Evolutionary conservation across 177 flowering plant genomes (phyloP), one percentile per base, ranked within the genome.

Genomic region (Vitis hybrid): DNA sequence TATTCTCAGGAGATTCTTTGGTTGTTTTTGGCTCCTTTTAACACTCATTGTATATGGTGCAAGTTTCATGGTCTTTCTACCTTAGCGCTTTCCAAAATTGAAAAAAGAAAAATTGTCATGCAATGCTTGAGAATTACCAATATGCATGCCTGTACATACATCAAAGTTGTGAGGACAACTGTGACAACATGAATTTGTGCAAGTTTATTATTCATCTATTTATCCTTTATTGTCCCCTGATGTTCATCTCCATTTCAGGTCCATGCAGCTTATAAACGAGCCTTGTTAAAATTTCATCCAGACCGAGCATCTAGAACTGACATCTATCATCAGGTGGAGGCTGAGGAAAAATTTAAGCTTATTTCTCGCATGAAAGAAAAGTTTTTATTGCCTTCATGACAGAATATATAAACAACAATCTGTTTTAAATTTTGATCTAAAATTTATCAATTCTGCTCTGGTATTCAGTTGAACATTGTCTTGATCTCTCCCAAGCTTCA

Each of bases 341-440:
- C 99, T 11, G 99, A 95, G 80, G 99, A 95, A 76, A 93, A 85
- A 62, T 95, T 95, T 78, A 95, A 95, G 83, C 88, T 95, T 65
- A 84, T 95, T 20, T 84, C 87, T 58, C 89, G 91, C 63, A 83
- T 90, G 87, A 95, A 91, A 83, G 97, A 91, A 51, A 95, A 91
- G 75, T 80, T 88, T 72, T 58, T 80, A 13, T 69, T 15, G 15
- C 46, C 71, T 70, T 61, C 50, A 66, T 74, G 63, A 20, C 58
- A 46, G 50, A 64, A 67, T 71, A 49, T 30, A 30, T 21, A 30
- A 27, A 59, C 57, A 27, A 59, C 57, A 21, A 12, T 48, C 21
- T 2, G 18, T 27, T 9, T 18, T 18, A 48, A 50, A 60, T 41
- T 41, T 41, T 41, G 46, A 41, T 41, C 7, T 41, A 41, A 41